These are phyloP conservation scores for Cicer chorassanicum DNA, from an alignment of 306 rosid genomes.

Conservation along the genomic window DNA sequence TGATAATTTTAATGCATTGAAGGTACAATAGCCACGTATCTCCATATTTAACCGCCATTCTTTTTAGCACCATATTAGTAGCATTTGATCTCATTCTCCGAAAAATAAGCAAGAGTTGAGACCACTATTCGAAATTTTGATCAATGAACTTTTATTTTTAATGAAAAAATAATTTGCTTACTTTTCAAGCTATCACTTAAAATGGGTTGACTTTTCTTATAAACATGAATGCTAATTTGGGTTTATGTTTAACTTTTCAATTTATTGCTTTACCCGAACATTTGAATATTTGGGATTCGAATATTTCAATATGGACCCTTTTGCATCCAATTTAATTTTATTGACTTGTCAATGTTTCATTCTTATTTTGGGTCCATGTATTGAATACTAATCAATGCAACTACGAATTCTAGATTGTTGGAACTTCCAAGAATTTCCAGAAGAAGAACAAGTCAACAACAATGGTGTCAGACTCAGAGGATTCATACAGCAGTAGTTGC, in stretches of 20 bases:
- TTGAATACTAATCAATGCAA: constrained; percentile 37
- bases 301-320: constrained; percentile 21
- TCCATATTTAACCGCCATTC: no score
- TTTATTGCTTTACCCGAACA: not conserved
- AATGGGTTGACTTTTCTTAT: constrained; percentile 47
- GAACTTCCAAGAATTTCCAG: constrained; percentile 63
- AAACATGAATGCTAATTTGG: not conserved
- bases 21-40: not conserved
- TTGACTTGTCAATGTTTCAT: constrained; percentile 9
- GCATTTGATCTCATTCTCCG: not conserved
- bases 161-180: constrained; percentile 8
- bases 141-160: not conserved
- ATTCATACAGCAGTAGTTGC: constrained; percentile 76
- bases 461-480: constrained; percentile 79
- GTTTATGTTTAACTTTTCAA: not conserved
- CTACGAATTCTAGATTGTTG: constrained; percentile 60
- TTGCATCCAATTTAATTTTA: constrained; percentile 6
- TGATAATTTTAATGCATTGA: not conserved
- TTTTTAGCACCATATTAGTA: no score
- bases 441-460: constrained; percentile 53
- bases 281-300: not conserved
- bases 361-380: not conserved
- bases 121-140: not conserved
- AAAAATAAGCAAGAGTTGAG: not conserved
- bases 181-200: constrained; percentile 36